These are phyloP conservation scores for Solanum etuberosum DNA, from an alignment of 257 asterid species.

Conservation along the genomic window DNA sequence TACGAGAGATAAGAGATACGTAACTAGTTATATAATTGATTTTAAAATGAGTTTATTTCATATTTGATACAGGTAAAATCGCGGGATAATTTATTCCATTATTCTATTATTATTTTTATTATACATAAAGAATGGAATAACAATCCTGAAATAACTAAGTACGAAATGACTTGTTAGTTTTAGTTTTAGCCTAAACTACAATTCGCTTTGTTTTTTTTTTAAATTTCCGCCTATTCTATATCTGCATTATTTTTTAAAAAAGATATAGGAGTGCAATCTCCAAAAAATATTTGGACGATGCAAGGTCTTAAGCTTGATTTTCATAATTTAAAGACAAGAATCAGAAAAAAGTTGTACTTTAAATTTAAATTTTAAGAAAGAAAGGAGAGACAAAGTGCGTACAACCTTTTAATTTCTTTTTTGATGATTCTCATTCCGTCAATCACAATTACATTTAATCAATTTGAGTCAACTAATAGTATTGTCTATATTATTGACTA, in stretches of 20 bases:
- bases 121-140: too few relatives aligned
- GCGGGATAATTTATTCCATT: rapidly evolving
- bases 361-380: too few relatives aligned
- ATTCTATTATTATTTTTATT: too few relatives aligned
- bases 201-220: too few relatives aligned
- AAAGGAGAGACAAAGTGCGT: background rate
- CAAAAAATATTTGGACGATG: background rate
- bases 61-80: too few relatives aligned
- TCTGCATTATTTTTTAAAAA: background rate
- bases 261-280: background rate
- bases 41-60: rapidly evolving
- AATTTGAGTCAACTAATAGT: background rate
- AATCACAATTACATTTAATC: background rate
- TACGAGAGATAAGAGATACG: too few relatives aligned
- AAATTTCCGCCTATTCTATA: background rate
- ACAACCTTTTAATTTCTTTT: background rate
- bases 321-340: background rate
- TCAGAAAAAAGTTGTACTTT: background rate
- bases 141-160: too few relatives aligned
- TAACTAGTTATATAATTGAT: too few relatives aligned
- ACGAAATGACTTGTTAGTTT: too few relatives aligned
- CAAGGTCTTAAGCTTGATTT: background rate
- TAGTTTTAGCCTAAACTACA: background rate
- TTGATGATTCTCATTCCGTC: background rate
- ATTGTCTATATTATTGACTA: background rate